phyloP scores from a whole-genome alignment of 2,329 filamentous ascomycete species.

The Myrmaecium sp. region DNA sequence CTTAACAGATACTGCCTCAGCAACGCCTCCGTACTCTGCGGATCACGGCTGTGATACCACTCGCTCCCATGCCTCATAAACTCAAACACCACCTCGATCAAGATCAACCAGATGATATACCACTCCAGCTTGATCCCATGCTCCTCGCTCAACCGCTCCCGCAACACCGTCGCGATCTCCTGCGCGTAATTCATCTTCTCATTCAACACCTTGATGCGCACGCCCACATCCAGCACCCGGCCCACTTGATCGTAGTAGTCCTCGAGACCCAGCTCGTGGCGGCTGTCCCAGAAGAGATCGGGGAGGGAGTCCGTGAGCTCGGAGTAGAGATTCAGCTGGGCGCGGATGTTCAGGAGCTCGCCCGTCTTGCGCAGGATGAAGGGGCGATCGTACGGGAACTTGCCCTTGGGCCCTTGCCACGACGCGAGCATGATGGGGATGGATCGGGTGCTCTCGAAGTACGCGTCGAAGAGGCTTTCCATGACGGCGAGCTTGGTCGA shows the following conservation, averaged over 20 bases:
- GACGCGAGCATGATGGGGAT: constrained; percentile 68
- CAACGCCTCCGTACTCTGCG: constrained; percentile 23
- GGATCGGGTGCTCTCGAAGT: constrained; percentile 70
- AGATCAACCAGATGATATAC: constrained; percentile 90
- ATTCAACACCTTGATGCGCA: constrained; percentile 79
- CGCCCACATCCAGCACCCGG: constrained; percentile 73
- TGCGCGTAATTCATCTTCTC: constrained; percentile 97
- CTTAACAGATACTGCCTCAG: constrained; percentile 22
- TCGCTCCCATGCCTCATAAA: constrained; percentile 57
- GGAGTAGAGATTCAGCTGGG: constrained; percentile 90
- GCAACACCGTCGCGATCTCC: constrained; percentile 77
- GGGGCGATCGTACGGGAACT: constrained; percentile 41
- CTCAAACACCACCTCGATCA: constrained; percentile 82
- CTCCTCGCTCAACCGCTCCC: constrained; percentile 79
- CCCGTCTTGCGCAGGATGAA: constrained; percentile 91
- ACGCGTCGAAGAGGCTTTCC: constrained; percentile 63
- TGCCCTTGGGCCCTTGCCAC: constrained; percentile 43
- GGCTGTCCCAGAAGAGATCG: constrained; percentile 91
- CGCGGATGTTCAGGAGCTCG: constrained; percentile 73
- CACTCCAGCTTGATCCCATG: constrained; percentile 78
- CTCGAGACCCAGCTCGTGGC: constrained; percentile 76
- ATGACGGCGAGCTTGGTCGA: constrained; percentile 89
- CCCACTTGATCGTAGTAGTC: constrained; percentile 92
- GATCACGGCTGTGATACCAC: constrained; percentile 26
- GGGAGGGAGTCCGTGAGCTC: constrained; percentile 90